phyloP scores from a whole-genome alignment of 2,329 filamentous ascomycete genomes.

The Lasiodiplodia citricola region DNA sequence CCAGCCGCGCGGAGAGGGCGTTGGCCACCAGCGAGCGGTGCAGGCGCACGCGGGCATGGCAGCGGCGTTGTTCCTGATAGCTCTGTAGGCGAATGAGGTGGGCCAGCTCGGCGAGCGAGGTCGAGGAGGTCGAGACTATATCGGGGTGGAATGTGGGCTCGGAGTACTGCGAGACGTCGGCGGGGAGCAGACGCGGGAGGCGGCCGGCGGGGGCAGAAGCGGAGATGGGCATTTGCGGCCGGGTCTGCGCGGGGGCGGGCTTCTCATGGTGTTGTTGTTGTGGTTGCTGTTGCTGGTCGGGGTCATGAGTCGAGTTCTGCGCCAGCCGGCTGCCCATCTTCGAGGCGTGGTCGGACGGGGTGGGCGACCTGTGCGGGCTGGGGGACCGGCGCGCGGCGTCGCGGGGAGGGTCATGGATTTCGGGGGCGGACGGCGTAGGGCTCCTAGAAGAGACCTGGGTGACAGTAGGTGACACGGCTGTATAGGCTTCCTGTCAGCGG shows the following conservation, averaged over 20 bases:
- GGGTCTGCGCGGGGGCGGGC: slow-evolving; percentile 22
- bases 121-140: slow-evolving; percentile 64
- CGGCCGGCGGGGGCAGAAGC: slow-evolving; percentile 53
- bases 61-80: slow-evolving; percentile 81
- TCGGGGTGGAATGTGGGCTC: slow-evolving; percentile 64
- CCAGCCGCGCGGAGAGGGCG: slow-evolving; percentile 74
- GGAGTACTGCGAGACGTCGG: slow-evolving; percentile 70
- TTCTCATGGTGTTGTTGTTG: slow-evolving; percentile 31
- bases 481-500: slow-evolving; percentile 34
- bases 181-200: slow-evolving; percentile 63
- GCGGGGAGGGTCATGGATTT: slow-evolving; percentile 57
- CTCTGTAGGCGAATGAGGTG: slow-evolving; percentile 78
- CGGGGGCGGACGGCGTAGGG: slow-evolving; percentile 60
- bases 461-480: slow-evolving; percentile 60
- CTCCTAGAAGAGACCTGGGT: slow-evolving; percentile 59
- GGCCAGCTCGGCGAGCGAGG: slow-evolving; percentile 76
- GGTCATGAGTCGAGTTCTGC: slow-evolving; percentile 33
- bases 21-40: slow-evolving; percentile 77
- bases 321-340: slow-evolving; percentile 46
- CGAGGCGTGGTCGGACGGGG: slow-evolving; percentile 34
- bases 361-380: slow-evolving; percentile 59
- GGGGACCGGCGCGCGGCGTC: slow-evolving; percentile 60
- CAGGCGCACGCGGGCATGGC: slow-evolving; percentile 73
- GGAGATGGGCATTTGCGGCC: slow-evolving; percentile 46
- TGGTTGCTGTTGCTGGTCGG: slow-evolving; percentile 4